A percentile compares a stretch with the other conserved stretches of the same genome.
These are phyloP conservation scores for Vishniacozyma victoriae DNA, from an alignment of 768 basidiomycete species.

Conservation along the genomic window DNA sequence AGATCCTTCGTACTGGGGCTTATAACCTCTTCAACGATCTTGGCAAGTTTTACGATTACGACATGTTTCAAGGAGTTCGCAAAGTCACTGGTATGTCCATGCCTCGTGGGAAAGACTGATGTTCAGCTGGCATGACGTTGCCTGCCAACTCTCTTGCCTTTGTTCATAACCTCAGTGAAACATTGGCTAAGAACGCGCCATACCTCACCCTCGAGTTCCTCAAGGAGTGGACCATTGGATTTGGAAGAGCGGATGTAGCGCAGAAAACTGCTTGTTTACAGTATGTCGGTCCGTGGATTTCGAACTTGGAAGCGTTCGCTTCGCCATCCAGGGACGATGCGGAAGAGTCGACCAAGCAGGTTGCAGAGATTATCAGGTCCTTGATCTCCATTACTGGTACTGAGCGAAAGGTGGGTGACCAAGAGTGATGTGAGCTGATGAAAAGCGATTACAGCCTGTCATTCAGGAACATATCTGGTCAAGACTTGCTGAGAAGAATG, in stretches of 20 bases:
- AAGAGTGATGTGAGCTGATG: background rate
- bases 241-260: constrained; percentile 49
- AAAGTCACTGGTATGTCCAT: constrained; percentile 14
- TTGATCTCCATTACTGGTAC: constrained; percentile 67
- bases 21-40: constrained; percentile 61
- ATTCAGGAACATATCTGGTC: constrained; percentile 73
- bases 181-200: constrained; percentile 49
- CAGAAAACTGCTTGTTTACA: constrained; percentile 69
- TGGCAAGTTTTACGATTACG: constrained; percentile 34
- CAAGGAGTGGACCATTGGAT: constrained; percentile 67
- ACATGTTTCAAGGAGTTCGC: constrained; percentile 5
- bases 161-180: constrained; percentile 7
- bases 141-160: constrained; percentile 28
- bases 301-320: constrained; percentile 65
- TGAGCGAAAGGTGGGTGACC: constrained; percentile 60
- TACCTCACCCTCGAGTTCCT: constrained; percentile 82
- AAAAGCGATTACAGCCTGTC: constrained; percentile 57
- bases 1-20: constrained; percentile 69
- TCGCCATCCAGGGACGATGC: constrained; percentile 64
- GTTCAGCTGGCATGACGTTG: constrained; percentile 23
- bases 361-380: constrained; percentile 75
- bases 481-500: constrained; percentile 66
- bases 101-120: constrained; percentile 4
- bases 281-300: constrained; percentile 84
- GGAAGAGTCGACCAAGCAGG: constrained; percentile 64